phyloP scores from a whole-genome alignment of 805 yeast species.

The Ogataea methylovora region DNA sequence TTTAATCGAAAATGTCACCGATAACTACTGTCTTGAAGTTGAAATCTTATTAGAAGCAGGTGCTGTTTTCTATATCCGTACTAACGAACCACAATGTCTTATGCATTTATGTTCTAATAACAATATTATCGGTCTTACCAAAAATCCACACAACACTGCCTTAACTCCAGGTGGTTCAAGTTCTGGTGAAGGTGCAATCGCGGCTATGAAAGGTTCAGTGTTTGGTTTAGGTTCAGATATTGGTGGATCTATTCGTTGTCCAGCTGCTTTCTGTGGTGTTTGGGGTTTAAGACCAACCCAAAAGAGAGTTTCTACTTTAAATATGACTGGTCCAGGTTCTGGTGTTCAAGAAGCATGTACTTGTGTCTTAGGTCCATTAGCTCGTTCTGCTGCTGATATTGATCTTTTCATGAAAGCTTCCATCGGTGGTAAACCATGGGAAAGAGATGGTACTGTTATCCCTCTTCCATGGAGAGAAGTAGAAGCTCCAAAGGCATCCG shows the following conservation, averaged over 20 bases:
- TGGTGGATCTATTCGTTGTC: slow-evolving; percentile 50
- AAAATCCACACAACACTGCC: slow-evolving; percentile 40
- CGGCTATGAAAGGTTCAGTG: slow-evolving; percentile 38
- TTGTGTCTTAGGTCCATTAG: slow-evolving; percentile 40
- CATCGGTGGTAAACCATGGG: slow-evolving; percentile 48
- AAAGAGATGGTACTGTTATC: slow-evolving; percentile 36
- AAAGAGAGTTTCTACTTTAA: slow-evolving; percentile 36
- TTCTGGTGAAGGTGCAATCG: slow-evolving; percentile 44
- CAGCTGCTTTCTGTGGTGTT: slow-evolving; percentile 45
- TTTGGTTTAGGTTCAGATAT: slow-evolving; percentile 40
- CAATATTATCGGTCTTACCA: slow-evolving; percentile 43
- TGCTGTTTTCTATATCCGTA: slow-evolving; percentile 48
- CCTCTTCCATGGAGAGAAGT: slow-evolving; percentile 46
- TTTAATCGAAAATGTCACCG: slow-evolving; percentile 30
- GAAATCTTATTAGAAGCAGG: slow-evolving; percentile 41
- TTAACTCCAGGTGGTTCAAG: slow-evolving; percentile 48
- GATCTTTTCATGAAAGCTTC: slow-evolving; percentile 38
- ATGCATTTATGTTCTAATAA: slow-evolving; percentile 51
- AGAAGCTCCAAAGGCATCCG: slow-evolving; percentile 24
- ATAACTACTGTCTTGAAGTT: slow-evolving; percentile 32
- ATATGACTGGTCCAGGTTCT: slow-evolving; percentile 28
- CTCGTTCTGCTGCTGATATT: slow-evolving; percentile 41
- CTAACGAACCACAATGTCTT: slow-evolving; percentile 49
- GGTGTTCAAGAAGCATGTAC: slow-evolving; percentile 42
- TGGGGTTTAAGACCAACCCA: slow-evolving; percentile 44